Base-by-base conservation (phyloP, 495 filamentous ascomycete species). In the Hyaloscypha variabilis region DNA sequence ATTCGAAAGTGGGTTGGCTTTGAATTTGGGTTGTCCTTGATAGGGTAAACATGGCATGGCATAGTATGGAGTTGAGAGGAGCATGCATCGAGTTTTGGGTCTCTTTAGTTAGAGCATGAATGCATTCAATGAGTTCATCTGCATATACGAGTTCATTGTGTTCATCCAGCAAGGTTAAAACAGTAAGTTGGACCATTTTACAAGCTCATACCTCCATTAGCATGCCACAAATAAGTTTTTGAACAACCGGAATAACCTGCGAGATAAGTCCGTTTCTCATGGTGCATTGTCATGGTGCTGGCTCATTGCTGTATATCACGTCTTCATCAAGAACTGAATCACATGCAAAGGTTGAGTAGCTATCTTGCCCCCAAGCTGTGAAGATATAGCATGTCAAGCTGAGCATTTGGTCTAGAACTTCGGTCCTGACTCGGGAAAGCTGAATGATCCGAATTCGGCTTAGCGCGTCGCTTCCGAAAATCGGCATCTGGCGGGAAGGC, bases 21-120 rank as follows among this genome's bases (percentile, higher is more conserved):
- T 64, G 31, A 30, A 64, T 57, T 21, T 10, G 31, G 26, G 42
- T 30, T 60, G 25, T 60, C 53, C 49, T 61, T 57, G 63, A 62
- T 57, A 65, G 29, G 3, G 8, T 29, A n/a, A 28, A 58, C 46
- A 66, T 29, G 17, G 58, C 57, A 61, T 65, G 54, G 54, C 29
- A 34, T 54, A 54, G 11, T 8, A 46, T 46, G 61, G 61, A 55
- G 50, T 63, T 54, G 29, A 21, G 31, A 26, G 19, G 54, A 57
- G 26, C 26, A 3, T n/a, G 17, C 26, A 57, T 28, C 19, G 39
- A 46, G 2, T 46, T 46, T 17, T 46, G 13, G 17, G 39, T 46
- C 4, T 46, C 17, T 13, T 34, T 34, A 34, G 31, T 34, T 34
- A 34, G 31, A 34, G 31, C 31, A 34, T 34, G 31, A 6, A 34